Evolutionary conservation across 2,329 filamentous ascomycete genomes (phyloP), one percentile per base, ranked within the genome.

Genomic region (Dendryphion nanum): DNA sequence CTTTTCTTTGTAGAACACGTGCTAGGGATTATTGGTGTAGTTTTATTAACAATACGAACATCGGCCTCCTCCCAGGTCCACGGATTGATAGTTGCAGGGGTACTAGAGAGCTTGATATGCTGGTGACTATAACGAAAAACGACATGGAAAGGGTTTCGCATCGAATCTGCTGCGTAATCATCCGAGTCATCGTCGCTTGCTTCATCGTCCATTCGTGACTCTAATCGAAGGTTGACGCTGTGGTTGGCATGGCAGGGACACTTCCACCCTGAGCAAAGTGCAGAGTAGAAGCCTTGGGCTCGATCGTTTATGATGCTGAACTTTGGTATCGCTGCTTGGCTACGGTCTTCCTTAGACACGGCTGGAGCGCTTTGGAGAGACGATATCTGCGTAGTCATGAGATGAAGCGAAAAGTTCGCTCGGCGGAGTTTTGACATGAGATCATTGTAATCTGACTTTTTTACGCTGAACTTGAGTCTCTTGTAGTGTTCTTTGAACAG

Each of bases 401-500:
- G 47, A 23, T 49, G 32, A 1, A 61, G 45, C 1, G 45, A 42
- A 2, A 37, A 33, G 29, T 61, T 61, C 3, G 49, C 42, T 18
- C 46, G 38, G 13, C 47, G 41, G 7, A 61, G 26, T n/a, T 38
- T 41, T 4, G 18, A 24, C 36, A 64, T 53, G 10, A 62, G 34
- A 24, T 56, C 52, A 14, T 47, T 40, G 20, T 63, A 64, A 12
- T 53, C 49, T 2, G 45, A 34, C 35, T 54, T 57, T 6, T 43
- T 50, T 2, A 64, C 38, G 23, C 53, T 59, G 33, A 63, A 61
- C 6, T 44, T 48, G 1, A 63, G 43, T 7, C 57, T 39, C 20
- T 59, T 57, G 38, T 57, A 59, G 15, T 57, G 50, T 34, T 57
- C 49, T 18, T 50, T 55, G 41, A 64, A 59, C 2, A 49, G 38